These are phyloP conservation scores for Paramecium bursaria DNA, from an alignment of 73 alveolate species.

Conservation along the genomic window DNA sequence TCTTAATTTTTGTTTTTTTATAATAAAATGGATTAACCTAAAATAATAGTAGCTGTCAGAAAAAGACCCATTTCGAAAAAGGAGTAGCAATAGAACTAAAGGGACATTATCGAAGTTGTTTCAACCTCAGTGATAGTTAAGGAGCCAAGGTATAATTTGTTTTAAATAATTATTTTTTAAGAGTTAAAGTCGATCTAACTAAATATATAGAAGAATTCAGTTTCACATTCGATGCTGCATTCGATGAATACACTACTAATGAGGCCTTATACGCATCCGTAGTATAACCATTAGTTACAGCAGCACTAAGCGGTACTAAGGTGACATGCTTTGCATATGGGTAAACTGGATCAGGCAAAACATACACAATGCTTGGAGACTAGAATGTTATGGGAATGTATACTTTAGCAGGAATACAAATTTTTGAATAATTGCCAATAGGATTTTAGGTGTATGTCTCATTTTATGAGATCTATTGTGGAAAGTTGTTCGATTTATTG, in stretches of 20 bases:
- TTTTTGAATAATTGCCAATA: constrained; percentile 82
- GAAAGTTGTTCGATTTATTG: constrained; percentile 97
- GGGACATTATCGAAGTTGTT: constrained; percentile 89
- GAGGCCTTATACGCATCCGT: constrained; percentile 79
- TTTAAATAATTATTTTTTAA: too few relatives aligned
- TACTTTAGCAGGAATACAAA: constrained; percentile 96
- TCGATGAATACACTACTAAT: constrained; percentile 91
- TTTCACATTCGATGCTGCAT: constrained; percentile 95
- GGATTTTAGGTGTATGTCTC: constrained; percentile 88
- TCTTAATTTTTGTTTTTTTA: too few relatives aligned
- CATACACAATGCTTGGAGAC: constrained; percentile 98
- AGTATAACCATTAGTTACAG: constrained; percentile 93
- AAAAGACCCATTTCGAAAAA: constrained; percentile 98
- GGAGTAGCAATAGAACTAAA: constrained; percentile 87
- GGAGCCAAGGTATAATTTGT: constrained; percentile 90
- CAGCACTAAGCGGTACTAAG: constrained; percentile 91
- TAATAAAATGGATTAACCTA: constrained; percentile 83
- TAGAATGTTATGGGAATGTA: constrained; percentile 96
- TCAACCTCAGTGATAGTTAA: constrained; percentile 90
- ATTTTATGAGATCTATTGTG: constrained; percentile 99
- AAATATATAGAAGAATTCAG: constrained; percentile 97
- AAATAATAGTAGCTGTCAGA: constrained; percentile 98
- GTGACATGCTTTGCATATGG: constrained; percentile 98
- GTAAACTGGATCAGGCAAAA: constrained; percentile 99
- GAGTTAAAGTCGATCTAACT: constrained; percentile 98